Conservation (phyloP, 805 yeast genomes). For the Suhomyces prunicola region DNA sequence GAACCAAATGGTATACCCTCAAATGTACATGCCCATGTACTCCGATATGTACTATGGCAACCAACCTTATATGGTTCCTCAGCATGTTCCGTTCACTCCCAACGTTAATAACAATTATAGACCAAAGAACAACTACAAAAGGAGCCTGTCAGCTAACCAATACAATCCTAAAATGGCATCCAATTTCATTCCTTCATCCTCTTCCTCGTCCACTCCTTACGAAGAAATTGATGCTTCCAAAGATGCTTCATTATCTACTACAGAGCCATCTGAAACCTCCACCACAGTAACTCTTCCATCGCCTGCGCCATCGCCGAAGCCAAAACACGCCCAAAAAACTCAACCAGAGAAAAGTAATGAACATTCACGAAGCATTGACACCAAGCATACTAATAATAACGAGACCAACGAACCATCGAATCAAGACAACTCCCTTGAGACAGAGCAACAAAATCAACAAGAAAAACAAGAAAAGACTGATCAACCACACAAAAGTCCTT, state of each 20-base stretch:
- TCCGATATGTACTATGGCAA: conserved; percentile 13
- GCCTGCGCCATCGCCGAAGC: conserved; percentile 1
- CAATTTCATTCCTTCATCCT: conserved; percentile 1
- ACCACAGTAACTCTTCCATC: not conserved
- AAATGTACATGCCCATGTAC: conserved; percentile 14
- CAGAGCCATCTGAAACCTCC: conserved; percentile 3
- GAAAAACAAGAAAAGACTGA: not conserved
- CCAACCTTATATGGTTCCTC: conserved; percentile 12
- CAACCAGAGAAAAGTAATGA: conserved; percentile 1
- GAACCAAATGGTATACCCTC: conserved; percentile 13
- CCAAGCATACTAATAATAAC: conserved; percentile 4
- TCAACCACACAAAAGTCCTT: not conserved
- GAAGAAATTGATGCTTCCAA: conserved; percentile 2
- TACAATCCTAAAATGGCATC: conserved; percentile 6
- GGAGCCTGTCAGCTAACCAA: not conserved
- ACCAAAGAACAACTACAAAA: conserved; percentile 7
- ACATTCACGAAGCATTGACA: conserved; percentile 2
- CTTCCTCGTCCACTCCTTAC: not conserved
- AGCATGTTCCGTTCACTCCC: conserved; percentile 7
- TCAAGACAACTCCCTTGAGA: not conserved
- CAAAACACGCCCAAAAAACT: not conserved
- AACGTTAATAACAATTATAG: conserved; percentile 2
- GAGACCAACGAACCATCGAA: conserved; percentile 6
- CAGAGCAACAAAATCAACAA: not conserved
- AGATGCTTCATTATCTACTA: not conserved